Evolutionary conservation across 805 yeast species (phyloP).

Genomic region (Kluyveromyces lactis): DNA sequence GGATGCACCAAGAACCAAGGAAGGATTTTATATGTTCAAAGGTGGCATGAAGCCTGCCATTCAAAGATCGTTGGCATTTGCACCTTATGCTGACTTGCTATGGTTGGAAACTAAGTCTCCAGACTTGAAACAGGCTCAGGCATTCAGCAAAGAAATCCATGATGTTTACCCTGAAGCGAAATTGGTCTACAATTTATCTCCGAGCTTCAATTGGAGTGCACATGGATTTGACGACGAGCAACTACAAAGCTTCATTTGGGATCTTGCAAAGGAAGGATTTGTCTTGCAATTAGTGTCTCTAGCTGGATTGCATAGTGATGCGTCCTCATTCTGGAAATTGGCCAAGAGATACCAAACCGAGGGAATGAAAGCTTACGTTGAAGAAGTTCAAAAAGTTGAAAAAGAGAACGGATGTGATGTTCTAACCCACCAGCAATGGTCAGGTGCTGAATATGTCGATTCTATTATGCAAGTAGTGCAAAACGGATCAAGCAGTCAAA

Average conservation of each 20-base stretch:
- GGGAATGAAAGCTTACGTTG: conserved; percentile 56
- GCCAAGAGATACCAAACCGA: conserved; percentile 39
- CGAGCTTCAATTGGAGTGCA: conserved; percentile 52
- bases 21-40: conserved; percentile 45
- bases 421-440: conserved; percentile 54
- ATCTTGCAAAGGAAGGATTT: conserved; percentile 48
- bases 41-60: conserved; percentile 47
- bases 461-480: conserved; percentile 35
- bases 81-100: conserved; percentile 51
- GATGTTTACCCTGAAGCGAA: conserved; percentile 41
- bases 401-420: conserved; percentile 40
- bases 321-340: conserved; percentile 42
- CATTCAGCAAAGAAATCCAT: conserved; percentile 40
- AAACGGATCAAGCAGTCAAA: conserved; percentile 35
- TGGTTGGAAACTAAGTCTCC: conserved; percentile 62
- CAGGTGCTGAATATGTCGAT: conserved; percentile 51
- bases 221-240: conserved; percentile 44
- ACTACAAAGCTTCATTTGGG: conserved; percentile 42
- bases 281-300: conserved; percentile 51
- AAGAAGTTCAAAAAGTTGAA: conserved; percentile 41
- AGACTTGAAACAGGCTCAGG: conserved; percentile 40
- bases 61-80: conserved; percentile 43
- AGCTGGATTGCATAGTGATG: conserved; percentile 52
- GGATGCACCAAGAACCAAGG: conserved; percentile 53
- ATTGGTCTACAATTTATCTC: conserved; percentile 53